Evolutionary conservation across 2,329 filamentous ascomycete species (phyloP), one percentile per base, ranked within the genome.

Genomic region (Talaromyces sp.): DNA sequence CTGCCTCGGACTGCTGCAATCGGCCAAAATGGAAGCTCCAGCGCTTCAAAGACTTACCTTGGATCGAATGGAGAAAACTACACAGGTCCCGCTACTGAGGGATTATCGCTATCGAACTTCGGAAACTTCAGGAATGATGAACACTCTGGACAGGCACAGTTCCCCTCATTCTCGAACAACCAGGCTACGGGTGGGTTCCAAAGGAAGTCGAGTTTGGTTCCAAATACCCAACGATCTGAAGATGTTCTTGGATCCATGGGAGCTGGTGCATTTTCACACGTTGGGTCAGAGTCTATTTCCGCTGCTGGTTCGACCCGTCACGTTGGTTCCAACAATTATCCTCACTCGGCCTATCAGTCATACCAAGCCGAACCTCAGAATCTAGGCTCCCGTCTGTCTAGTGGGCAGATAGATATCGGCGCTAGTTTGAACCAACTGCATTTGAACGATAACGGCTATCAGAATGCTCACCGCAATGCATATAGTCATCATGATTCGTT

Each of bases 1-100:
- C 69, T 81, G 40, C 73, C 80, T 1, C 81, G 82, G n/a, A 70
- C 73, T 1, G 73, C 80, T 11, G 77, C 80, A 34, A 81, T 85
- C 43, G 80, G 79, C n/a, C 80, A 81, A 65, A 76, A 73, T 36
- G 69, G 71, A 34, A 66, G 74, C 38, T 68, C 68, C 58, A 74
- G 70, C 2, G 61, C 68, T 22, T 75, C 79, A 43, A 75, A 75
- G 51, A 64, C 71, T 17, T 79, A 77, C 66, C 65, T 80, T 5
- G 74, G 75, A 65, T 68, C 72, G 38, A 72, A 69, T 10, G 70
- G 73, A 0, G 76, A 78, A 22, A 71, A 66, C 7, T 74, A 77
- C 8, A 74, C 77, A 5, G 73, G 76, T 4, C 73, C 77, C 15
- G 72, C 66, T 38, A 62, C 69, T 6, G 76, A 80, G 34, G 71